These are phyloP conservation scores for Komagataella kurtzmanii DNA, from an alignment of 805 yeast species.

Conservation along the genomic window DNA sequence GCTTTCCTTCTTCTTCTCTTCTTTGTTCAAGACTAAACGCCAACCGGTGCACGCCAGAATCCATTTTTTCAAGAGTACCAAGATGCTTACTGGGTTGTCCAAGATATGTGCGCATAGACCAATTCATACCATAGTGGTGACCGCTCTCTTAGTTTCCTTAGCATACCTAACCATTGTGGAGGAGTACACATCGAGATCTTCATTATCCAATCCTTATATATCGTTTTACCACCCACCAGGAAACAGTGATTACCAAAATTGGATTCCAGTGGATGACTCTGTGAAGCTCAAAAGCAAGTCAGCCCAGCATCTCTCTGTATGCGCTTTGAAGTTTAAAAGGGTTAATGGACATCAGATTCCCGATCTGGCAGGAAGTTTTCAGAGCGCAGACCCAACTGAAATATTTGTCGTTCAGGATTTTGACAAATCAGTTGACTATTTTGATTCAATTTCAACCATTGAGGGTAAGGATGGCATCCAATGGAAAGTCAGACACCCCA, in stretches of 20 bases:
- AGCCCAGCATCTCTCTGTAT: conserved; percentile 32
- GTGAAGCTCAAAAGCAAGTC: conserved; percentile 19
- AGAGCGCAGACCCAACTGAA: conserved; percentile 26
- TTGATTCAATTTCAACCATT: conserved; percentile 9
- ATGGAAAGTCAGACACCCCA: conserved; percentile 50
- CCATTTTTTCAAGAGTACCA: background rate
- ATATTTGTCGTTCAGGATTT: conserved; percentile 22
- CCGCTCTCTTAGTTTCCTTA: conserved; percentile 64
- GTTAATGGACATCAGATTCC: conserved; percentile 27
- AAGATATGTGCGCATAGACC: conserved; percentile 66
- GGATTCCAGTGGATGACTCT: conserved; percentile 35
- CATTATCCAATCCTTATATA: conserved; percentile 4
- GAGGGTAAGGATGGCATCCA: conserved; percentile 26
- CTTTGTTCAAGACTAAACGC: background rate
- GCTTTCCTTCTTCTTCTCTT: background rate
- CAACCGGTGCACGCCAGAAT: background rate
- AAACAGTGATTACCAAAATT: conserved; percentile 20
- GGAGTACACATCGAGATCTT: conserved; percentile 28
- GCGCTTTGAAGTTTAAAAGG: conserved; percentile 46
- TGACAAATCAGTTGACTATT: conserved; percentile 10
- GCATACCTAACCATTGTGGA: conserved; percentile 69
- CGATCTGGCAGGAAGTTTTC: conserved; percentile 22
- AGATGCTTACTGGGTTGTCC: conserved; percentile 11
- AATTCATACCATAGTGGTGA: conserved; percentile 66
- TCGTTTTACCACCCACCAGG: conserved; percentile 24